A percentile compares a stretch with the other conserved stretches of the same genome.
Evolutionary conservation across 495 filamentous ascomycete genomes (phyloP).

Genomic region (Hypomontagnella monticulosa): DNA sequence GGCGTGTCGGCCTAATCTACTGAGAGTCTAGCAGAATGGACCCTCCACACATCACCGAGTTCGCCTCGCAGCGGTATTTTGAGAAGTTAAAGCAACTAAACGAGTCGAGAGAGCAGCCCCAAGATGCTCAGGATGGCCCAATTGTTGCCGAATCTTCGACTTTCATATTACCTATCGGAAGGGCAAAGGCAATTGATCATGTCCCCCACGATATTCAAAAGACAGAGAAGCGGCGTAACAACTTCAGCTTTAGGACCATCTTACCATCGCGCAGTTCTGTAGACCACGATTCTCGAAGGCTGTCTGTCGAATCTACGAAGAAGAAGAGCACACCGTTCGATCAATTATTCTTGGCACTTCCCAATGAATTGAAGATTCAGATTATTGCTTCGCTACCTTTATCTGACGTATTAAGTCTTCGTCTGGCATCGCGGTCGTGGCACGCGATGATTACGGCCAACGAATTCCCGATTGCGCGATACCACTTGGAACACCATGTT

Average conservation of each 20-base stretch:
- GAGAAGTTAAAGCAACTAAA: constrained; percentile 58
- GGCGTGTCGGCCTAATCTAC: constrained; percentile 33
- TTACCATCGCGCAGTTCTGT: constrained; percentile 43
- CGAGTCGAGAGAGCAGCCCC: constrained; percentile 43
- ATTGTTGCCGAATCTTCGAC: constrained; percentile 39
- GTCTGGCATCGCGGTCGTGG: constrained; percentile 62
- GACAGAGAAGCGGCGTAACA: constrained; percentile 48
- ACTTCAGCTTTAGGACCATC: constrained; percentile 44
- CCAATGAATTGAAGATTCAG: constrained; percentile 65
- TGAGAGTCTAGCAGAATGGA: constrained; percentile 55
- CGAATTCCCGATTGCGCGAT: constrained; percentile 63
- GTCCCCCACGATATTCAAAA: constrained; percentile 39
- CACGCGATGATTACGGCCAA: constrained; percentile 65
- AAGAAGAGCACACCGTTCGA: constrained; percentile 53
- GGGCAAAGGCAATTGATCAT: constrained; percentile 42
- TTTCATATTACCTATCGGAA: constrained; percentile 56
- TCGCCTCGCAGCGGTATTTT: constrained; percentile 65
- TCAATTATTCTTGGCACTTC: constrained; percentile 60
- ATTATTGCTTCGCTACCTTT: constrained; percentile 65
- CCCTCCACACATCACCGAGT: constrained; percentile 64
- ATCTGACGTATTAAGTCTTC: constrained; percentile 61
- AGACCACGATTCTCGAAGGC: constrained; percentile 42
- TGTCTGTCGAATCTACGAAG: constrained; percentile 33
- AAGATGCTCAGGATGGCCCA: constrained; percentile 40
- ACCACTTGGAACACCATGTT: constrained; percentile 63